A percentile compares a stretch with the other conserved stretches of the same genome.
Evolutionary conservation across 768 basidiomycete species (phyloP).

Genomic region (Ramaria rubella): DNA sequence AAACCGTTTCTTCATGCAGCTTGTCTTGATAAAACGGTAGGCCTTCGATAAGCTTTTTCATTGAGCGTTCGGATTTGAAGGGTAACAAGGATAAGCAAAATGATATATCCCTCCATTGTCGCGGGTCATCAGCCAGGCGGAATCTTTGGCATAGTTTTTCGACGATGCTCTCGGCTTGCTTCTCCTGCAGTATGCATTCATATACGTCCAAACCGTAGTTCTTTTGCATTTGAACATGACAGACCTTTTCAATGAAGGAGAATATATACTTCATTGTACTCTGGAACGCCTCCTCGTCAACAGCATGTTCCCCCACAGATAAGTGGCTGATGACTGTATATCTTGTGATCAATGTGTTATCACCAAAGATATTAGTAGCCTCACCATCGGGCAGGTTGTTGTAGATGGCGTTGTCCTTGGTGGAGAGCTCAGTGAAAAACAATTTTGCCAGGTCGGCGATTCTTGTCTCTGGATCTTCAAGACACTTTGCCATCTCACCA

Average conservation of each 20-base stretch:
- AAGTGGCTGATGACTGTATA: constrained; percentile 85
- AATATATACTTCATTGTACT: constrained; percentile 94
- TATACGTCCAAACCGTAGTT: too few species aligned
- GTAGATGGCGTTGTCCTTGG: constrained; percentile 98
- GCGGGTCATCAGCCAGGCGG: constrained; percentile 75
- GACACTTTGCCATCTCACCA: constrained; percentile 99
- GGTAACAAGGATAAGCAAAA: constrained; percentile 91
- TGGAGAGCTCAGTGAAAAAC: constrained; percentile 93
- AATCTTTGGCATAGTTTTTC: constrained; percentile 98
- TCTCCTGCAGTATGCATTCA: constrained; percentile 53
- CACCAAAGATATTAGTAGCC: constrained; percentile 18
- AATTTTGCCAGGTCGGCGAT: constrained; percentile 94
- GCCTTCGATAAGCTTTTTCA: constrained; percentile 93
- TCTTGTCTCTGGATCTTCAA: constrained; percentile 83
- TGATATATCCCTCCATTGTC: constrained; percentile 97
- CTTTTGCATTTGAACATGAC: too few species aligned
- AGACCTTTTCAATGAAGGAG: constrained; percentile 90
- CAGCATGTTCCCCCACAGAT: constrained; percentile 83
- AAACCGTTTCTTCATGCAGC: constrained; percentile 82
- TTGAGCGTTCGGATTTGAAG: constrained; percentile 93
- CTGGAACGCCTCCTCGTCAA: constrained; percentile 89
- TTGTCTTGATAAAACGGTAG: constrained; percentile 94
- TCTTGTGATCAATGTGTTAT: neutral
- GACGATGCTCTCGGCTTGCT: constrained; percentile 95
- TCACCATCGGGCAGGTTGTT: constrained; percentile 95